Conservation (phyloP, 306 rosid genomes). For the Comarum palustre region DNA sequence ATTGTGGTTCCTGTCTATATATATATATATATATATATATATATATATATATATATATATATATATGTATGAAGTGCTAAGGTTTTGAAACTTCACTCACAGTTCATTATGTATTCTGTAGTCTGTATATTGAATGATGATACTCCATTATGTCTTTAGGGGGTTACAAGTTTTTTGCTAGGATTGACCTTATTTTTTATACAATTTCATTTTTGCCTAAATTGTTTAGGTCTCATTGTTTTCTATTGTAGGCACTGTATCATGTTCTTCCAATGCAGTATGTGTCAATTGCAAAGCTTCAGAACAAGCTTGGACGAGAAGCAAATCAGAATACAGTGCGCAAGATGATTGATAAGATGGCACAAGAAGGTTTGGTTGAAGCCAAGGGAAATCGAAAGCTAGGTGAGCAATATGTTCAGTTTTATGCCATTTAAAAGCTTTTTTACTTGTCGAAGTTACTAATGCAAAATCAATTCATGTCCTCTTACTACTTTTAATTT, state of each 20-base stretch:
- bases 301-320: slow-evolving; percentile 69
- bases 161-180: background rate
- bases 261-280: slow-evolving; percentile 41
- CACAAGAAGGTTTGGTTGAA: slow-evolving; percentile 76
- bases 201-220: background rate
- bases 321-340: slow-evolving; percentile 55
- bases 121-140: background rate
- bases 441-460: background rate
- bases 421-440: background rate
- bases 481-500: background rate
- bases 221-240: slow-evolving; percentile 45
- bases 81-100: background rate
- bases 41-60: background rate
- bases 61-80: background rate
- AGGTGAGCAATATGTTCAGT: background rate
- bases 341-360: slow-evolving; percentile 67
- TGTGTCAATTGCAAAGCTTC: slow-evolving; percentile 70
- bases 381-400: slow-evolving; percentile 69
- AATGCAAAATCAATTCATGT: background rate
- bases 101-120: background rate
- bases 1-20: slow-evolving; percentile 4
- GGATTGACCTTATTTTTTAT: background rate
- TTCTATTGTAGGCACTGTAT: background rate
- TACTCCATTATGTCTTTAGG: background rate
- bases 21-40: background rate